These are phyloP conservation scores for Dactylellina sp. DNA, from an alignment of 2,329 filamentous ascomycete genomes.

Conservation along the genomic window DNA sequence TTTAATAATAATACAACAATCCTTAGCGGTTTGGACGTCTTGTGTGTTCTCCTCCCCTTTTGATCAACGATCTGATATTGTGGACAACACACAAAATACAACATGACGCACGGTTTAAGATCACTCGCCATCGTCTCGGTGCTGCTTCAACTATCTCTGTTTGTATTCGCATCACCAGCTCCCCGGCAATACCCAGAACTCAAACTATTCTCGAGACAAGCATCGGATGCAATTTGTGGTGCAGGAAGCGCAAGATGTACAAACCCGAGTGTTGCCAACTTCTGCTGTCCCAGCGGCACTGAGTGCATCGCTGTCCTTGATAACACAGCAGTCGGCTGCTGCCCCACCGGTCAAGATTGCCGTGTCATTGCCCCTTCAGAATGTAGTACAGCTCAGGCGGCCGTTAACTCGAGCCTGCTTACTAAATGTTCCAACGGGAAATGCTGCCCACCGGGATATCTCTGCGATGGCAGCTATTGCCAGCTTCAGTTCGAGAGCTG, in stretches of 20 bases:
- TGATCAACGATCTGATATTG: not conserved
- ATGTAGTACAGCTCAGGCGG: slow-evolving; percentile 19
- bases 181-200: slow-evolving; percentile 45
- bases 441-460: slow-evolving; percentile 54
- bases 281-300: slow-evolving; percentile 53
- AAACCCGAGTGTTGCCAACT: slow-evolving; percentile 45
- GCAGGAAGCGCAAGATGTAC: slow-evolving; percentile 47
- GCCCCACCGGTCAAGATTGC: slow-evolving; percentile 51
- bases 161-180: slow-evolving; percentile 40
- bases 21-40: not conserved
- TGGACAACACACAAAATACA: slow-evolving; percentile 49
- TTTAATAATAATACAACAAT: not conserved
- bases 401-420: slow-evolving; percentile 9
- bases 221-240: slow-evolving; percentile 35
- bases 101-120: slow-evolving; percentile 24
- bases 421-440: slow-evolving; percentile 44
- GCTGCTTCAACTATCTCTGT: slow-evolving; percentile 25
- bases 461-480: slow-evolving; percentile 44
- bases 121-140: slow-evolving; percentile 4
- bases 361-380: slow-evolving; percentile 36
- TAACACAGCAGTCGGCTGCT: slow-evolving; percentile 52
- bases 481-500: slow-evolving; percentile 50
- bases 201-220: slow-evolving; percentile 40
- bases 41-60: not conserved
- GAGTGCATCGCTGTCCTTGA: slow-evolving; percentile 44